Percentiles rank a stretch among this genome's conserved stretches.
phyloP scores from a whole-genome alignment of 768 basidiomycete genomes.

The Boletales sp. region DNA sequence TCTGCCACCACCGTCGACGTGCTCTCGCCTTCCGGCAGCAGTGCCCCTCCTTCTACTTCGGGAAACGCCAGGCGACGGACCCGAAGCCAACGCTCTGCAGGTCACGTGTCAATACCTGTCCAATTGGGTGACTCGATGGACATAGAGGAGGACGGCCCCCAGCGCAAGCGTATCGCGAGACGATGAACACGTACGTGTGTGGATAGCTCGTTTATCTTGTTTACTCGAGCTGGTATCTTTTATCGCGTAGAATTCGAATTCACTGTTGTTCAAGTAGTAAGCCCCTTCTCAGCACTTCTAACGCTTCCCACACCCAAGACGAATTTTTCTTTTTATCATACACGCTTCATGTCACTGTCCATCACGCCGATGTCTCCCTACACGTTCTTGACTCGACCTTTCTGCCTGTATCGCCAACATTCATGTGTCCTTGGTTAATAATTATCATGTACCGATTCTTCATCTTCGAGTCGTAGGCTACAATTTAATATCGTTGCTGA shows the following conservation, averaged over 20 bases:
- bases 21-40: conserved; percentile 36
- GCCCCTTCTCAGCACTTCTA: no score
- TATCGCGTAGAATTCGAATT: conserved; percentile 7
- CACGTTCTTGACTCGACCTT: no score
- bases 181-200: conserved; percentile 41
- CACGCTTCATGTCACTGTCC: no score
- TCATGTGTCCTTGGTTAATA: no score
- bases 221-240: neutral
- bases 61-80: conserved; percentile 51
- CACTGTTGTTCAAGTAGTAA: neutral
- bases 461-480: no score
- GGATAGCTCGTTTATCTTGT: neutral
- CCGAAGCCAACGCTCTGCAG: conserved; percentile 41
- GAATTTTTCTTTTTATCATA: neutral
- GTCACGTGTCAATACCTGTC: conserved; percentile 39
- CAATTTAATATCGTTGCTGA: no score
- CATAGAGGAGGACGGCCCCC: conserved; percentile 71
- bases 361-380: no score
- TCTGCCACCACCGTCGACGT: conserved; percentile 36
- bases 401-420: no score
- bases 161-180: conserved; percentile 70
- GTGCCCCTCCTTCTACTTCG: conserved; percentile 21
- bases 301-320: no score
- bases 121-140: conserved; percentile 59
- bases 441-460: no score